Evolutionary conservation across 2,329 filamentous ascomycete genomes (phyloP).

Genomic region (Paecilomyces niveus): DNA sequence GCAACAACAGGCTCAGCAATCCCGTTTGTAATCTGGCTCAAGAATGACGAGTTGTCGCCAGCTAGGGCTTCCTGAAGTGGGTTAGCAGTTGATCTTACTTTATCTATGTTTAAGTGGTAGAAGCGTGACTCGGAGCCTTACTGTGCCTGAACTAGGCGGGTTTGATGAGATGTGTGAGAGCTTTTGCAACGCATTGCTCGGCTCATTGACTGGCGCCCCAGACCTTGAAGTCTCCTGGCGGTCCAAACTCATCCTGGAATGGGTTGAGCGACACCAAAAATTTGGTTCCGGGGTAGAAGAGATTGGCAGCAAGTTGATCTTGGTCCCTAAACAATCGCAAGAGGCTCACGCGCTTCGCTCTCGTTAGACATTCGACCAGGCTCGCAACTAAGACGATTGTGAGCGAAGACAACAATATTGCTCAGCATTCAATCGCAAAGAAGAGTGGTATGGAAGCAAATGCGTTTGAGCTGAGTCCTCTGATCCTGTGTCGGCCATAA

Average conservation of each 20-base stretch:
- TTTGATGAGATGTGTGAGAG: slow-evolving; percentile 15
- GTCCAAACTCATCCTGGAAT: slow-evolving; percentile 25
- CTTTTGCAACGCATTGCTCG: slow-evolving; percentile 12
- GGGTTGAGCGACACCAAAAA: not conserved
- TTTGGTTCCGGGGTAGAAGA: not conserved
- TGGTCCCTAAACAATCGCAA: not conserved
- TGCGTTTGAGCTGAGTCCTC: not conserved
- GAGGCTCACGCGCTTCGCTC: not conserved
- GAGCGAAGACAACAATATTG: not conserved
- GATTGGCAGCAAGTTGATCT: not conserved
- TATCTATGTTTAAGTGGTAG: not conserved
- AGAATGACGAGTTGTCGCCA: slow-evolving; percentile 11
- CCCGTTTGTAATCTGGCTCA: slow-evolving; percentile 21
- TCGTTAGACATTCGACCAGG: not conserved
- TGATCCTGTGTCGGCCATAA: not conserved
- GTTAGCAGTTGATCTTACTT: slow-evolving; percentile 1
- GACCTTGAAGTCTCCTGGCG: slow-evolving; percentile 17
- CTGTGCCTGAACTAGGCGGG: slow-evolving; percentile 14
- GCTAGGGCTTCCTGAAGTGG: slow-evolving; percentile 13
- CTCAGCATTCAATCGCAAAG: not conserved
- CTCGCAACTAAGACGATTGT: not conserved
- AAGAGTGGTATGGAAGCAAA: not conserved
- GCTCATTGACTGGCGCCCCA: slow-evolving; percentile 12
- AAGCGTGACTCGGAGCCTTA: slow-evolving; percentile 7
- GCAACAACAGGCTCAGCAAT: slow-evolving; percentile 79